A percentile compares a stretch with the other conserved stretches of the same genome.
phyloP scores from a whole-genome alignment of 1,284 basidiomycete genomes.

The Sphagnurus paluster region DNA sequence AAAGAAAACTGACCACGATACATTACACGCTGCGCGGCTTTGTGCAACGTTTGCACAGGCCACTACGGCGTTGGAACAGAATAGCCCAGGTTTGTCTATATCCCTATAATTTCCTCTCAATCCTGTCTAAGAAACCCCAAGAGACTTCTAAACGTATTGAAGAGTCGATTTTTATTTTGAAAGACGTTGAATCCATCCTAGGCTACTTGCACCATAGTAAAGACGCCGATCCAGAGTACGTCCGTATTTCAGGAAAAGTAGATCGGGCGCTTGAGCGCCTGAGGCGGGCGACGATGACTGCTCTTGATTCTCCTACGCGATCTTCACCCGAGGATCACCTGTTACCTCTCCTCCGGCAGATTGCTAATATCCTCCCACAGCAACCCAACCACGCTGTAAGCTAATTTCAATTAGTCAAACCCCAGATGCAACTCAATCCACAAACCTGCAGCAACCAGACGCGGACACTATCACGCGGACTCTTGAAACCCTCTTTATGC shows the following conservation, averaged over 20 bases:
- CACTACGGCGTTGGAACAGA: constrained; percentile 20
- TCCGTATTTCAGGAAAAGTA: constrained; percentile 47
- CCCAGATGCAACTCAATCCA: neutral
- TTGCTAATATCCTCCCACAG: constrained; percentile 29
- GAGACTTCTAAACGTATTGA: constrained; percentile 13
- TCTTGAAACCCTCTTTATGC: constrained; percentile 61
- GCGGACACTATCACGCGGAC: constrained; percentile 45
- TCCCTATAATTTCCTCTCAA: neutral
- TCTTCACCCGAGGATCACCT: constrained; percentile 10
- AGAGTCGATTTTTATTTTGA: constrained; percentile 15
- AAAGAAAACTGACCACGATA: constrained; percentile 4
- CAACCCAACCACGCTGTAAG: constrained; percentile 28
- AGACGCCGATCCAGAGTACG: constrained; percentile 30
- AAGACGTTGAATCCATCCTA: constrained; percentile 15
- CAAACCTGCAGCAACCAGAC: constrained; percentile 26
- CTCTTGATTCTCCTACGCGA: constrained; percentile 35
- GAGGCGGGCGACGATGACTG: constrained; percentile 47
- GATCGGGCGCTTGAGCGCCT: constrained; percentile 60
- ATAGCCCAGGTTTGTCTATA: constrained; percentile 16
- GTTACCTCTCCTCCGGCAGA: constrained; percentile 28
- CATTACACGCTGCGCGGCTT: constrained; percentile 17
- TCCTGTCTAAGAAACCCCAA: neutral
- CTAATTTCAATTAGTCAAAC: neutral
- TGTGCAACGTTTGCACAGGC: constrained; percentile 20
- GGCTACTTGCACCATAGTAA: constrained; percentile 11